Evolutionary conservation across 2,329 filamentous ascomycete species (phyloP).

Genomic region (Sporothrix sp.): DNA sequence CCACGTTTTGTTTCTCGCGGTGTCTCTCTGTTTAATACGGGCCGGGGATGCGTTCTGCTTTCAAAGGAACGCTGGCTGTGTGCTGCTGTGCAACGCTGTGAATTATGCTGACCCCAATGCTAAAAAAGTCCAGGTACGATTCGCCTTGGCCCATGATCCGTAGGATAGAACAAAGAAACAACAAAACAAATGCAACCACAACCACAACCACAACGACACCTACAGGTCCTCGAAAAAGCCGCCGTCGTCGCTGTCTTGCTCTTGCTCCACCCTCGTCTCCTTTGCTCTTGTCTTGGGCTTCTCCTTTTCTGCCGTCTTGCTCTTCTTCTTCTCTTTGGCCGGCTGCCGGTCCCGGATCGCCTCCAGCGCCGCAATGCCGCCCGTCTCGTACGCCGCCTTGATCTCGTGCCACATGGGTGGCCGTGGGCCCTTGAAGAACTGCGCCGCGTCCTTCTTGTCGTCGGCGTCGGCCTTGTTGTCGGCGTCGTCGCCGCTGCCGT

Average conservation of each 20-base stretch:
- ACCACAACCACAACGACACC: background rate
- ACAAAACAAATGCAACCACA: background rate
- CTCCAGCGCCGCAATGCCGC: slow-evolving; percentile 43
- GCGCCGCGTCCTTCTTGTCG: slow-evolving; percentile 29
- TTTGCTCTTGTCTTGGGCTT: background rate
- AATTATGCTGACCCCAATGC: background rate
- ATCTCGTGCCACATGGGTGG: slow-evolving; percentile 59
- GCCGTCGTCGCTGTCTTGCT: slow-evolving; percentile 29
- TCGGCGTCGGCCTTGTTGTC: slow-evolving; percentile 24
- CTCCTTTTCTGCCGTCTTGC: background rate
- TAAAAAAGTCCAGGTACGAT: too few relatives aligned
- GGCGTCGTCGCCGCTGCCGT: slow-evolving; percentile 15
- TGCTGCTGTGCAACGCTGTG: slow-evolving; percentile 7
- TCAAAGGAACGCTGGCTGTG: too few relatives aligned
- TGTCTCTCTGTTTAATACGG: background rate
- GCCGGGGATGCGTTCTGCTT: too few relatives aligned
- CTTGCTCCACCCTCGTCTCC: background rate
- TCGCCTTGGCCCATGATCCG: background rate
- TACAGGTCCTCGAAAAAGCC: slow-evolving; percentile 44
- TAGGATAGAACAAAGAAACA: too few relatives aligned
- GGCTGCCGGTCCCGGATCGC: slow-evolving; percentile 43
- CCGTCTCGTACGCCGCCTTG: slow-evolving; percentile 53
- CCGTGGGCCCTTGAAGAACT: slow-evolving; percentile 36
- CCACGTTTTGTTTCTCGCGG: background rate
- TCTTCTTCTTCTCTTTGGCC: slow-evolving; percentile 16